phyloP scores from a whole-genome alignment of 2,329 filamentous ascomycete species.

The Drechslerella dactyloides region DNA sequence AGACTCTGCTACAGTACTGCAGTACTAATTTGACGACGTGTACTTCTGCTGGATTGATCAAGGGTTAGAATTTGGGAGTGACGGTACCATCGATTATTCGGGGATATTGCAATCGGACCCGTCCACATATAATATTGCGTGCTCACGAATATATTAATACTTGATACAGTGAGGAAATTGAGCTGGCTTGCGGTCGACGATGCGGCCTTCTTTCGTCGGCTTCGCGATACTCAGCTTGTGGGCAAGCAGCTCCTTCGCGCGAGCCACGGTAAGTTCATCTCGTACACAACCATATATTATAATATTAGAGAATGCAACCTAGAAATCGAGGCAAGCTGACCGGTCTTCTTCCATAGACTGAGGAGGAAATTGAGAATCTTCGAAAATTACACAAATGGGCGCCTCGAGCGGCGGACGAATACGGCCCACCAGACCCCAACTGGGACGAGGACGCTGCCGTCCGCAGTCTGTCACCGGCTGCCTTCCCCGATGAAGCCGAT shows the following conservation, averaged over 20 bases:
- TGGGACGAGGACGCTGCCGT: constrained; percentile 24
- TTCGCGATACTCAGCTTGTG: neutral
- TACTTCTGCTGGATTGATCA: too few relatives aligned
- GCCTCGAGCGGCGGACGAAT: neutral
- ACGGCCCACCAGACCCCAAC: neutral
- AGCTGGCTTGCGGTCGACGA: neutral
- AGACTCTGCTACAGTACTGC: too few relatives aligned
- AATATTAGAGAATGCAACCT: neutral
- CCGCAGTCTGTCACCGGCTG: constrained; percentile 1
- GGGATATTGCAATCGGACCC: too few relatives aligned
- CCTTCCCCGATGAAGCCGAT: constrained; percentile 8
- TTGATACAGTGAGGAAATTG: neutral
- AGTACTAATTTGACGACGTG: too few relatives aligned
- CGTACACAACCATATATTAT: neutral
- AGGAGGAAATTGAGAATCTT: neutral
- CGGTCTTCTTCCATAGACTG: neutral
- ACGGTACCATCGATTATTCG: too few relatives aligned
- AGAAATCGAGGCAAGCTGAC: neutral
- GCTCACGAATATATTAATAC: neutral
- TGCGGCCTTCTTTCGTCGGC: neutral
- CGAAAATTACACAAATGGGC: neutral
- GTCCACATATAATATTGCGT: neutral
- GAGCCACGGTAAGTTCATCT: neutral
- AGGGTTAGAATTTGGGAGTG: too few relatives aligned
- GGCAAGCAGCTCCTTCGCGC: neutral